These are phyloP conservation scores for Pneumocystis sp. DNA, from an alignment of 1,139 yeast genomes.

Conservation along the genomic window DNA sequence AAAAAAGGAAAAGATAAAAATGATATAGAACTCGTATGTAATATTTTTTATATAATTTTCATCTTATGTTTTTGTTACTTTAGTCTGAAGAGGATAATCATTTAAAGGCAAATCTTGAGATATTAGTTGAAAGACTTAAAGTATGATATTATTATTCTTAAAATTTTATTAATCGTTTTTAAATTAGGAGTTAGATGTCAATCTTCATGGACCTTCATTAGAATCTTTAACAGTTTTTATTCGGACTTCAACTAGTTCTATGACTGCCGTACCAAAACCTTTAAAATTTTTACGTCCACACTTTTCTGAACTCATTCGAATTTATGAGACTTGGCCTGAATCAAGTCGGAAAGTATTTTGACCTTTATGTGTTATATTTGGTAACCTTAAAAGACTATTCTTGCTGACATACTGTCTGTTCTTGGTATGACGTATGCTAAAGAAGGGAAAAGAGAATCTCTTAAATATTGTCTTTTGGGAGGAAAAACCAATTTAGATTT, in stretches of 20 bases:
- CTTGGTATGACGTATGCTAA: slow-evolving; percentile 91
- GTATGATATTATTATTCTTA: slow-evolving; percentile 15
- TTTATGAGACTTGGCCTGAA: slow-evolving; percentile 55
- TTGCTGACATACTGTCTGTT: slow-evolving; percentile 83
- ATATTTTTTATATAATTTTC: background rate
- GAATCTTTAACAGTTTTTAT: slow-evolving; percentile 59
- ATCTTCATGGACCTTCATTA: slow-evolving; percentile 45
- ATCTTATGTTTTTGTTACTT: background rate
- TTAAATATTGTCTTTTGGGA: slow-evolving; percentile 65
- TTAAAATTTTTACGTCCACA: slow-evolving; percentile 86
- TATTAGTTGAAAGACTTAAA: slow-evolving; percentile 63
- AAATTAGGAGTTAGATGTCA: slow-evolving; percentile 30
- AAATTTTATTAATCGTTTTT: background rate
- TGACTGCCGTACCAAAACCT: slow-evolving; percentile 99
- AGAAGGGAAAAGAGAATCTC: slow-evolving; percentile 64
- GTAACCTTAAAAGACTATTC: slow-evolving; percentile 14
- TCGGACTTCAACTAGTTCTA: slow-evolving; percentile 87
- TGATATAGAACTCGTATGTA: slow-evolving; percentile 5
- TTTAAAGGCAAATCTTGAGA: slow-evolving; percentile 72
- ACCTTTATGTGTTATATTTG: background rate
- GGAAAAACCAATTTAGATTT: slow-evolving; percentile 45
- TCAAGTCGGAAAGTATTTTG: slow-evolving; percentile 13
- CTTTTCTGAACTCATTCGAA: slow-evolving; percentile 48
- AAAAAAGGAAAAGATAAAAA: slow-evolving; percentile 4
- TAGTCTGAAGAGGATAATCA: slow-evolving; percentile 85